phyloP scores from a whole-genome alignment of 768 basidiomycete species.

The Macrocybe gigantea region DNA sequence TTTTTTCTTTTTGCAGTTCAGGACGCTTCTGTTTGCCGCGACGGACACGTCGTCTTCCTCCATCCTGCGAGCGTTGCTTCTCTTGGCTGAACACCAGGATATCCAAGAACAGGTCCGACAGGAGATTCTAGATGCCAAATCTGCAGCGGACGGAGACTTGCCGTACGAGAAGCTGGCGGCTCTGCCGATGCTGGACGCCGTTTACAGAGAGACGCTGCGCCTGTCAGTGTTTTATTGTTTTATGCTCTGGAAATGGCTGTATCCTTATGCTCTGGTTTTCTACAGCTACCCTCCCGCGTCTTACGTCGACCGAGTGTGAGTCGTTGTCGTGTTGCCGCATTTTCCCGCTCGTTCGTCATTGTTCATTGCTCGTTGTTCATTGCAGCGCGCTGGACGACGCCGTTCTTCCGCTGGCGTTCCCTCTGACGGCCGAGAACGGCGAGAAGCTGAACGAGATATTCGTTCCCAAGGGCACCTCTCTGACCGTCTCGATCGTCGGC shows the following conservation, averaged over 20 bases:
- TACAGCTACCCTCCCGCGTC: conserved; percentile 9
- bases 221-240: conserved; percentile 11
- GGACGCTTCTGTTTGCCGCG: too few species aligned
- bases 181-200: conserved; percentile 19
- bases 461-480: conserved; percentile 14
- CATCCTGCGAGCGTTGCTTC: too few species aligned
- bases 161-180: conserved; percentile 14
- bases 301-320: conserved; percentile 10
- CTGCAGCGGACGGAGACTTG: conserved; percentile 5
- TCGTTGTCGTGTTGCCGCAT: not conserved
- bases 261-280: too few species aligned
- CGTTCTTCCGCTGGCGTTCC: conserved; percentile 19
- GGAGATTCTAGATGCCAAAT: not conserved
- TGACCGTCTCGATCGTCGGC: conserved; percentile 15
- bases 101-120: not conserved
- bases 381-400: conserved; percentile 11
- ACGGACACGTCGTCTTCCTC: too few species aligned
- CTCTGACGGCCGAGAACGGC: conserved; percentile 15
- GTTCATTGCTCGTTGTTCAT: too few species aligned
- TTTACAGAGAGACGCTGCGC: conserved; percentile 18
- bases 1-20: too few species aligned
- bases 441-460: conserved; percentile 12
- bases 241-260: not conserved
- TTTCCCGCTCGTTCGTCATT: too few species aligned
- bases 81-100: too few species aligned